Conservation (phyloP, 2,329 filamentous ascomycete genomes). For the Macroventuria anomochaeta region DNA sequence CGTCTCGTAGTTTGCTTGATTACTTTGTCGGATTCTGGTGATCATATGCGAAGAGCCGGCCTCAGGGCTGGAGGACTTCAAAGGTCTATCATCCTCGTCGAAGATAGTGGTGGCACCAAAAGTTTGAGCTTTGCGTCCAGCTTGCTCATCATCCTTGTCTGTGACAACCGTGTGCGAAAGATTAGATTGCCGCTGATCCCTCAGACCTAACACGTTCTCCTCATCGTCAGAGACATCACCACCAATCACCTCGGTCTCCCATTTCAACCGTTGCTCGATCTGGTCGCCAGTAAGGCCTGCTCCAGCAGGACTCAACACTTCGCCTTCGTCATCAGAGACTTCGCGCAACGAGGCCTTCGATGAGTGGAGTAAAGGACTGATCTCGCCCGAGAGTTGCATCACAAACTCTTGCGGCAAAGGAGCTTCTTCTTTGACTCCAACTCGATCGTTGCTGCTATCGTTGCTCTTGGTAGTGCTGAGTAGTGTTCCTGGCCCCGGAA, state of each 20-base stretch:
- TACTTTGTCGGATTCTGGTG: not conserved
- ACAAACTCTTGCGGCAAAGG: not conserved
- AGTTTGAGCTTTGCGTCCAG: not conserved
- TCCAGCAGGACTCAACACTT: not conserved
- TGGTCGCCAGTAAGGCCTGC: not conserved
- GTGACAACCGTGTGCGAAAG: not conserved
- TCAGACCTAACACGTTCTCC: not conserved
- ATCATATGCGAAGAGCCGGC: not conserved
- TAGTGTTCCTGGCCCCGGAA: constrained; percentile 2
- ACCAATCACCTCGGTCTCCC: constrained; percentile 32
- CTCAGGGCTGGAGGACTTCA: not conserved
- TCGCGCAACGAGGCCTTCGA: constrained; percentile 16
- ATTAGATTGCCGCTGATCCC: not conserved
- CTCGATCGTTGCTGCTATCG: not conserved
- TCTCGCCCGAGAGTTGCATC: constrained; percentile 7
- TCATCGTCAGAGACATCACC: constrained; percentile 30
- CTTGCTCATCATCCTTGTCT: not conserved
- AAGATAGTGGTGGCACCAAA: no score
- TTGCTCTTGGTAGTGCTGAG: not conserved
- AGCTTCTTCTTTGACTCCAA: constrained; percentile 13
- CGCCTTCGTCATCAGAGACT: constrained; percentile 9
- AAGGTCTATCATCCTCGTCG: not conserved
- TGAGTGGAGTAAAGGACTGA: constrained; percentile 36
- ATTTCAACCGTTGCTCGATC: constrained; percentile 8
- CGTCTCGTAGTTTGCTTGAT: constrained; percentile 25